Percentiles rank a stretch among this genome's conserved stretches.
Conservation (phyloP, 129 eudicot genomes). For the Silybum marianum region DNA sequence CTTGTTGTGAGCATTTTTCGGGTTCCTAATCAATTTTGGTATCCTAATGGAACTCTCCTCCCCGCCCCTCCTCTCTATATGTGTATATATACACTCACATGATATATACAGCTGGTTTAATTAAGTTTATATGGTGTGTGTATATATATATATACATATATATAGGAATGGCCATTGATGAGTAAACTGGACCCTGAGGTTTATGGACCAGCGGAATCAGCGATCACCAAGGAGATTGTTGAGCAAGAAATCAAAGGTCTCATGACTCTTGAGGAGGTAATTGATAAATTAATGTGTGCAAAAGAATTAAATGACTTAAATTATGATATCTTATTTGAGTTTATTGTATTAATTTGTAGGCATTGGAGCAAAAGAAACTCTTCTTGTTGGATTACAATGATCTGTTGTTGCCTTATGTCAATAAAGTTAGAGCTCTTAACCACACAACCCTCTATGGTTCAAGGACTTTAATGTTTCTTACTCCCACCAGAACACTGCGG, state of each 20-base stretch:
- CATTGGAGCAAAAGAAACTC: slow-evolving; percentile 57
- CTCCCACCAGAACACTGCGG: slow-evolving; percentile 52
- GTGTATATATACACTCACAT: not conserved
- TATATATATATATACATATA: too few relatives aligned
- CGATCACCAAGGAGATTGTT: slow-evolving; percentile 47
- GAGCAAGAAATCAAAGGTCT: slow-evolving; percentile 51
- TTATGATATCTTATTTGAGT: not conserved
- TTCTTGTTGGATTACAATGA: slow-evolving; percentile 70
- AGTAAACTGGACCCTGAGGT: slow-evolving; percentile 62
- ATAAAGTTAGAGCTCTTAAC: slow-evolving; percentile 52
- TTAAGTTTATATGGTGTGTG: not conserved
- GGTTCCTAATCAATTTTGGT: not conserved
- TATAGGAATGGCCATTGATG: slow-evolving; percentile 80
- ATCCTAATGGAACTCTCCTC: not conserved
- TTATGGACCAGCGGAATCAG: slow-evolving; percentile 77
- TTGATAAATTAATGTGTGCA: too few relatives aligned
- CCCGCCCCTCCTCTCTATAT: not conserved
- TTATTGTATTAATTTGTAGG: slow-evolving; percentile 37
- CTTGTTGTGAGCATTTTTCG: not conserved
- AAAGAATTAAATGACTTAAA: not conserved
- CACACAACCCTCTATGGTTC: slow-evolving; percentile 70
- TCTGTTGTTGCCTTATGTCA: slow-evolving; percentile 58
- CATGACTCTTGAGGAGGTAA: slow-evolving; percentile 51
- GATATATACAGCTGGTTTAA: too few relatives aligned
- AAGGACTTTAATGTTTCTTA: slow-evolving; percentile 35